Evolutionary conservation across 208 protist species (phyloP), one percentile per base, ranked within the genome.

Genomic region (Trypanosoma platydactyli): DNA sequence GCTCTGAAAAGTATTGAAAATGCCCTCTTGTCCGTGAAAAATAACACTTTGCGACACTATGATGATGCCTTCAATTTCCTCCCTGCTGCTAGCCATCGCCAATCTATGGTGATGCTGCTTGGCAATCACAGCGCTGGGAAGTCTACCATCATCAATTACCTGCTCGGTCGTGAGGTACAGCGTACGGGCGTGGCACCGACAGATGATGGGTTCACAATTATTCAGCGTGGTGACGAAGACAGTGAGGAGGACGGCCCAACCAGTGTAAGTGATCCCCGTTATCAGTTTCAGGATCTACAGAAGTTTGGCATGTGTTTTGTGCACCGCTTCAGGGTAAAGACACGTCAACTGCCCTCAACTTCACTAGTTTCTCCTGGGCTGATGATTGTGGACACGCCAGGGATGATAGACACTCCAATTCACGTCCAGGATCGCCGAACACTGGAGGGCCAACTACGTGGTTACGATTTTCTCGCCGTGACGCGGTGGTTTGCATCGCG

Each of bases 101-200:
- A 64, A 0, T 89, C 93, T 9, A 94, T 94, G 84, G 88, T 97
- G 60, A 76, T 97, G 52, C 64, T 97, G 38, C 76, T 97, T 4
- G 93, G 93, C 15, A 97, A 96, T 64, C 93, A 96, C 77, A 93
- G 86, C 61, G 84, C 88, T 22, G 93, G 93, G 48, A 97, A 97
- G 79, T 94, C 87, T 12, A 89, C 87, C 11, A 82, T 95, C 22
- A 95, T 97, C 73, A 97, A 97, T 79, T 83, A 86, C 52, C 73
- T 96, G 0, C 63, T 89, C 20, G 89, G 88, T 30, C 65, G 73
- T 11, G 64, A 86, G 9, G 83, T 94, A 11, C 93, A 97, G 69
- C 64, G 86, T 44, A 94, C 89, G 1, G 91, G 91, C 1, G 81
- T 94, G n/a, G 89, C 90, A 1, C 91, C 93, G 0, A 96, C 86